Percentiles rank a stretch among this genome's conserved stretches.
Conservation (phyloP, 768 basidiomycete species). For the Chlorophyllum brunneum region DNA sequence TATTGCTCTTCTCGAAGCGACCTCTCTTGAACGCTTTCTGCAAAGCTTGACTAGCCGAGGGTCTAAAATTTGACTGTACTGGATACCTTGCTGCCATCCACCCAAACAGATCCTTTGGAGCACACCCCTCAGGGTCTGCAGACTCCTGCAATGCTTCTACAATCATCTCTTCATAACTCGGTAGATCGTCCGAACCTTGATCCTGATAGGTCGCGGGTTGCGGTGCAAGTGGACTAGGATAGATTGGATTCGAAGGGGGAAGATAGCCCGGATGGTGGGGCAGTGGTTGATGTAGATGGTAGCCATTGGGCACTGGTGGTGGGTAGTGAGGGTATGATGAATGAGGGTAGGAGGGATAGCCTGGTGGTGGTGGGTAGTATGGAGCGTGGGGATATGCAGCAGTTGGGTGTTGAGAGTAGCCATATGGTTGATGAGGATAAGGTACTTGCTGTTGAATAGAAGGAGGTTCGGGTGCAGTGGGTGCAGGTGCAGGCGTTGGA, state of each 20-base stretch:
- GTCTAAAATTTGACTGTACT: constrained; percentile 83
- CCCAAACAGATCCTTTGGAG: constrained; percentile 77
- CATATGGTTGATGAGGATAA: constrained; percentile 56
- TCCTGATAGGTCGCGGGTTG: constrained; percentile 25
- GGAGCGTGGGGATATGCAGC: constrained; percentile 64
- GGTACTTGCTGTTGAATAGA: constrained; percentile 18
- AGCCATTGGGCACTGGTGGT: constrained; percentile 31
- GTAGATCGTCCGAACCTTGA: constrained; percentile 50
- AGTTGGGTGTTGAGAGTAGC: constrained; percentile 40
- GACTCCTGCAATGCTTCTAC: constrained; percentile 70
- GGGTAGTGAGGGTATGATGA: constrained; percentile 35
- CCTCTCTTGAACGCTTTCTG: constrained; percentile 85
- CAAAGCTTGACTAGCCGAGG: constrained; percentile 84
- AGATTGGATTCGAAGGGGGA: constrained; percentile 22
- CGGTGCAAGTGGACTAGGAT: constrained; percentile 21
- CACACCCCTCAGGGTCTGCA: constrained; percentile 68
- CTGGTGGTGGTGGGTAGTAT: constrained; percentile 52
- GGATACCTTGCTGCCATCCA: constrained; percentile 86
- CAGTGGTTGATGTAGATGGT: no score
- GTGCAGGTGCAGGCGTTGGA: constrained; percentile 16
- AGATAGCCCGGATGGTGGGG: constrained; percentile 27
- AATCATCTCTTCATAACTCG: constrained; percentile 91
- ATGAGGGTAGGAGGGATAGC: constrained; percentile 37
- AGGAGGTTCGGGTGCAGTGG: constrained; percentile 14
- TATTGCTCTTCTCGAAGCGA: constrained; percentile 69